Evolutionary conservation across 2,329 filamentous ascomycete genomes (phyloP), one percentile per base, ranked within the genome.

Genomic region (Zymoseptoria pseudotritici): DNA sequence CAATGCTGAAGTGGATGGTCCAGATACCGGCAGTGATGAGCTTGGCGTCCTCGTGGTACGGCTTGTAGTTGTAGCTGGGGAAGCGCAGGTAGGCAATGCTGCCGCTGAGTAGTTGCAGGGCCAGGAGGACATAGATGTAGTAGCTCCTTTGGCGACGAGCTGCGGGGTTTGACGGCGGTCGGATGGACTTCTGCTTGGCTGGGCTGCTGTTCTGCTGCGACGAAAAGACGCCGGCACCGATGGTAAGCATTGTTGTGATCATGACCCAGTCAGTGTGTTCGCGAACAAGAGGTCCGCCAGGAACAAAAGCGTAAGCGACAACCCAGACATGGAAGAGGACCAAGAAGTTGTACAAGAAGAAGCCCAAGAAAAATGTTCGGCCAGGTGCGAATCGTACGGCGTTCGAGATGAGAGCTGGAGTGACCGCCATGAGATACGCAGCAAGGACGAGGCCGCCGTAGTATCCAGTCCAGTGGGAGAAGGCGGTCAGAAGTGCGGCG

Each of bases 271-370:
- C 93, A 1, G 92, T 99, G 71, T 87, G 92, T 74, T 99, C 94
- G 52, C 94, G 87, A 51, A 99, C 89, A 0, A 96, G 82, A 2
- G 91, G 91, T 1, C 94, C 94, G 56, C 94, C 94, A 1, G 94
- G 94, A 2, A 99, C 94, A 68, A 99, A 99, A 11, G 94, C 94
- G 70, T 99, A 99, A 2, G 94, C 94, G 10, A 99, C 94, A 42
- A 97, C 89, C 94, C 94, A 99, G 58, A 97, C 91, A 71, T 97
- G 93, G 80, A 96, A 96, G n/a, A 99, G 83, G 4, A 97, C 87
- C 78, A 97, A 78, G 69, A 97, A 82, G 75, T 97, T 96, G 79
- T 97, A 99, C 54, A 96, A 75, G 56, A 97, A 77, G 77, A 96
- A 97, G 3, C 89, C 93, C 13, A 95, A 73, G 2, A 93, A 94